Base-by-base conservation (phyloP, 2,329 filamentous ascomycete species). In the Alternaria triticina region DNA sequence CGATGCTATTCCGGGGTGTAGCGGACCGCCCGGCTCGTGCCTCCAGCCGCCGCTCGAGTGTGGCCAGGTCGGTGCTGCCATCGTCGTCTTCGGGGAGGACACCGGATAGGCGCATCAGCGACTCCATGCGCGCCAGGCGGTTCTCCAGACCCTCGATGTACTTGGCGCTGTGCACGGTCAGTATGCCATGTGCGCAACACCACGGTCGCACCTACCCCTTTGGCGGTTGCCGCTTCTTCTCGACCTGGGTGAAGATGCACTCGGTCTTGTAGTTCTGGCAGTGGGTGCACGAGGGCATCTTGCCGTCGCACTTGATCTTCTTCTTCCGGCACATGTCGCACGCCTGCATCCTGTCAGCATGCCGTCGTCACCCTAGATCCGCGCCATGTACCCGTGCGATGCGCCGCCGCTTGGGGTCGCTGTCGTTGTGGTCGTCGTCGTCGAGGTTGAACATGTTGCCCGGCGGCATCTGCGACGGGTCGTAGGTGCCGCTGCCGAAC, bases 181-280 rank as follows among this genome's bases (percentile, higher is more conserved):
- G 68, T 49, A 23, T 33, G 40, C 4, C 22, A 40, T 30, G 36
- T 23, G 10, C 54, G 33, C 40, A 50, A n/a, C 23, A 33, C 17
- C 17, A 4, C 13, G 5, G 9, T 12, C 4, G 40, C 22, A 50
- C 49, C 17, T 62, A 97, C 94, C 96, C 95, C 85, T 98, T 99
- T 1, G 95, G 96, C 57, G 96, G 95, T 80, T 92, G 96, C 62
- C 96, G 88, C 86, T 99, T 99, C 89, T 99, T 99, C 84, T 99
- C 96, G 40, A 98, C 94, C 79, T 97, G 94, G 1, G 96, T 98
- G 78, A 98, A 98, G 72, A 97, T 88, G 80, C 95, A 99, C 74
- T 97, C 94, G 6, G 94, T 97, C 86, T 97, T 97, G 85, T 97
- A 97, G 80, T 97, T 98, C 79, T 91, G 91, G 80, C 95, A 99